Percentiles rank a stretch among this genome's conserved stretches.
These are phyloP conservation scores for Linnemannia elongata DNA, from an alignment of 192 early-diverging fungal genomes.

Conservation along the genomic window DNA sequence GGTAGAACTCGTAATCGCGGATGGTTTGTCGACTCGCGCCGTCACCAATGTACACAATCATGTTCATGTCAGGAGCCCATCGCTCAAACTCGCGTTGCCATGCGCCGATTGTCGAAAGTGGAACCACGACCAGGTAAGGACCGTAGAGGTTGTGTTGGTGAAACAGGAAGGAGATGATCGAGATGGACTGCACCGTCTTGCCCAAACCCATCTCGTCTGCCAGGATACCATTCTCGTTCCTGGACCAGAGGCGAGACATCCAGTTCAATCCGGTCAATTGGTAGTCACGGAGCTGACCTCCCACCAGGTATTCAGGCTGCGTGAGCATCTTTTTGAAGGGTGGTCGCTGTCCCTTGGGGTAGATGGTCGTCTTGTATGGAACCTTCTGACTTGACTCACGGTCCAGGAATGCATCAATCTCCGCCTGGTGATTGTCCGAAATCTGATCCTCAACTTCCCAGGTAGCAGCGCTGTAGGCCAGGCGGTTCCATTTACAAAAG, in stretches of 20 bases:
- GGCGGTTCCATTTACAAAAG: slow-evolving; percentile 91
- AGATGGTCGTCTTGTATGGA: slow-evolving; percentile 76
- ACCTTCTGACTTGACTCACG: slow-evolving; percentile 79
- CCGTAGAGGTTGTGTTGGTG: slow-evolving; percentile 89
- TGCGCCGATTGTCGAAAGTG: slow-evolving; percentile 92
- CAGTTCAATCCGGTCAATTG: slow-evolving; percentile 96
- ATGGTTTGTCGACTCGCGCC: slow-evolving; percentile 84
- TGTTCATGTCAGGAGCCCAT: slow-evolving; percentile 97
- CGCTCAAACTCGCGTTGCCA: slow-evolving; percentile 97
- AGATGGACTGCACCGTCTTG: slow-evolving; percentile 98
- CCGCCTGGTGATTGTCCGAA: slow-evolving; percentile 76
- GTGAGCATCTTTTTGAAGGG: slow-evolving; percentile 81
- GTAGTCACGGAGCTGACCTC: slow-evolving; percentile 95
- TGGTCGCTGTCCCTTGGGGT: slow-evolving; percentile 71
- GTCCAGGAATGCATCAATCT: slow-evolving; percentile 90
- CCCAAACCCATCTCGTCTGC: slow-evolving; percentile 98
- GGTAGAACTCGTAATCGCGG: slow-evolving; percentile 95
- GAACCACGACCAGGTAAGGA: slow-evolving; percentile 96
- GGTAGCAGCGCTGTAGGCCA: slow-evolving; percentile 90
- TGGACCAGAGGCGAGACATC: slow-evolving; percentile 96
- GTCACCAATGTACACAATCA: slow-evolving; percentile 92
- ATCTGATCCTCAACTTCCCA: slow-evolving; percentile 89
- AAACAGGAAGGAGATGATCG: slow-evolving; percentile 91
- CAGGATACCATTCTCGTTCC: slow-evolving; percentile 95
- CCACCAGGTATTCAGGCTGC: slow-evolving; percentile 87